Base-by-base conservation (phyloP, 106 monocot species). In the Phalaenopsis equestris region DNA sequence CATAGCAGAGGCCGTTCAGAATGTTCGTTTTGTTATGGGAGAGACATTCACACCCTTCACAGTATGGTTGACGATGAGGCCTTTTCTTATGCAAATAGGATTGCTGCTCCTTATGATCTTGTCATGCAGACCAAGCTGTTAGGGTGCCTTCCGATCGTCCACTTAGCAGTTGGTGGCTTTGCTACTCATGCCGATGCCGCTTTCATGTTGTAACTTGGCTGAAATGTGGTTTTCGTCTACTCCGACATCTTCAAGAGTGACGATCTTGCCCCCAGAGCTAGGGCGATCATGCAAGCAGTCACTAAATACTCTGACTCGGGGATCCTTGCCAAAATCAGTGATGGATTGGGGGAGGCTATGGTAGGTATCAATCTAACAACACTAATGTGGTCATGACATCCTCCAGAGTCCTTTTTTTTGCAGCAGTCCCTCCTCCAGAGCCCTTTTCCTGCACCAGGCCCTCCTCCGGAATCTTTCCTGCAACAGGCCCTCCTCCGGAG, bases 191-290 rank as follows among this genome's bases (percentile, higher is more conserved):
- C 88, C 12, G 88, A 88, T 42, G 88, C 88, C 0, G 88, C 88
- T 12, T 85, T 88, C 42, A 88, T 88, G 88, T 85, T 88, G 88
- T 82, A 88, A 77, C 77, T 88, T 16, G 88, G 88, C 5, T 88
- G 88, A 70, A 85, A 88, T 55, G 88, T 85, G 87, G 88, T 88
- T 18, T 88, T 88, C 77, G 88, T 88, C 0, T 85, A 85, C 8
- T 88, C 88, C 1, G 88, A 85, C 21, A 80, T 88, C 45, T 88
- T 88, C 77, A 88, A 88, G 85, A 88, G 88, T 37, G 88, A 82
- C 57, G 85, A 88, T 2, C 88, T 85, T 11, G 78, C 85, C 1
- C 67, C 73, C 48, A 75, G 88, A 47, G 88, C 88, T 15, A 75
- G 88, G 39, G 85, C 85, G 4, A 88, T 88, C 45, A 85, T 88